These are phyloP conservation scores for Phytophthora constricta DNA, from an alignment of 352 stramenopile species.

Conservation along the genomic window DNA sequence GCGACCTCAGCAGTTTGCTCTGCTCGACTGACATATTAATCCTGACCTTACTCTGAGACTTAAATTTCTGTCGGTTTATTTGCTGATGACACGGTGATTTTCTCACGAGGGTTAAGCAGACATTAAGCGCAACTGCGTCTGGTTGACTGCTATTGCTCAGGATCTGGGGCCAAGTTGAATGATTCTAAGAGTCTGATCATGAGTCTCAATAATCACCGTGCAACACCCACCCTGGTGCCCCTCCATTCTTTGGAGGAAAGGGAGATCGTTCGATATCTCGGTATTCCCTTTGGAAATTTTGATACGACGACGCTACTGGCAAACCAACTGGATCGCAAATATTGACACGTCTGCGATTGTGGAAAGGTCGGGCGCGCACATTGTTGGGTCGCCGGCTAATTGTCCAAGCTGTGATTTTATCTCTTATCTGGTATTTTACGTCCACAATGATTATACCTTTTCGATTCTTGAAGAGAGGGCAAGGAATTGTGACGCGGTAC, in stretches of 20 bases:
- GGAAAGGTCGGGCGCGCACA: slow-evolving; percentile 7
- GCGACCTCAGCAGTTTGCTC: too few species aligned
- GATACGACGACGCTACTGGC: neutral
- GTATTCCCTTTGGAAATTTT: neutral
- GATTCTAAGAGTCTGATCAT: neutral
- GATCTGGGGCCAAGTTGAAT: neutral
- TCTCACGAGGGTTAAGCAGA: too few species aligned
- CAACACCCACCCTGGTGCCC: neutral
- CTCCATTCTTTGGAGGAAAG: neutral
- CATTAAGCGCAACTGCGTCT: too few species aligned
- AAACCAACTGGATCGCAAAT: neutral
- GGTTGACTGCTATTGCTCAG: neutral
- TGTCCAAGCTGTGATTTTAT: slow-evolving; percentile 10
- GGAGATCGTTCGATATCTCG: neutral
- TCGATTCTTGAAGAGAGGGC: neutral
- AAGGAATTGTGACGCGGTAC: neutral
- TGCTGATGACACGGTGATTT: neutral
- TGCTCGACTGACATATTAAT: too few species aligned
- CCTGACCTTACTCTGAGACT: too few species aligned
- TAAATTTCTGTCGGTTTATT: too few species aligned
- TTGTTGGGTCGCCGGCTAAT: too few species aligned
- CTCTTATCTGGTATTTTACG: neutral
- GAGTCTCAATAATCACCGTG: neutral
- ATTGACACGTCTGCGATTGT: neutral
- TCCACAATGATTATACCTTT: neutral